These are phyloP conservation scores for Cytospora schulzeri DNA, from an alignment of 2,329 filamentous ascomycete genomes.

Conservation along the genomic window DNA sequence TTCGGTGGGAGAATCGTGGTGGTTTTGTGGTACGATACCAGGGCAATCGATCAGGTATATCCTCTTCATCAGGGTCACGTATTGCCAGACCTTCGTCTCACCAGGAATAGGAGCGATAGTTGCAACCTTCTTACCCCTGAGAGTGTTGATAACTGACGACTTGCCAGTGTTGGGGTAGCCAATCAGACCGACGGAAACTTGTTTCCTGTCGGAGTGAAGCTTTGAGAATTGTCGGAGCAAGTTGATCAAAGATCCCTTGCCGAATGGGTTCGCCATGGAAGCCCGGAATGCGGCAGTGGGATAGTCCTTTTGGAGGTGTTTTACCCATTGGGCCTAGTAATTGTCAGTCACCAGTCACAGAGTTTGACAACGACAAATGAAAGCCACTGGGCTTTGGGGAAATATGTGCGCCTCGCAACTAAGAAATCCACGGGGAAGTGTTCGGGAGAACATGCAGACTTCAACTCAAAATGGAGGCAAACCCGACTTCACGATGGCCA, in stretches of 20 bases:
- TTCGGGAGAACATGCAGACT: slow-evolving; percentile 65
- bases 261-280: slow-evolving; percentile 92
- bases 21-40: slow-evolving; percentile 89
- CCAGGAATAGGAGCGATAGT: slow-evolving; percentile 92
- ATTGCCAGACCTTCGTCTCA: slow-evolving; percentile 97
- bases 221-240: slow-evolving; percentile 90
- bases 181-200: slow-evolving; percentile 89
- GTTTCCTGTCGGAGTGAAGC: slow-evolving; percentile 86
- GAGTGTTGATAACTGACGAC: slow-evolving; percentile 94
- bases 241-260: slow-evolving; percentile 91
- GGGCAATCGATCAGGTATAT: slow-evolving; percentile 96
- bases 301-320: slow-evolving; percentile 82
- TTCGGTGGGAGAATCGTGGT: slow-evolving; percentile 80
- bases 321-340: slow-evolving; percentile 86
- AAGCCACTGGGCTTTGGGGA: slow-evolving; percentile 1
- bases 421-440: slow-evolving; percentile 80
- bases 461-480: slow-evolving; percentile 98
- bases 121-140: slow-evolving; percentile 92
- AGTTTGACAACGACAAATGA: slow-evolving; percentile 30
- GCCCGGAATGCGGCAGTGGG: slow-evolving; percentile 95
- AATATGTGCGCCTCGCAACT: slow-evolving; percentile 88
- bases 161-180: slow-evolving; percentile 92
- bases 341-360: slow-evolving; percentile 30
- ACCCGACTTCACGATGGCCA: slow-evolving; percentile 71
- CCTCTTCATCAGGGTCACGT: slow-evolving; percentile 78